Percentiles rank a stretch among this genome's conserved stretches.
phyloP scores from a whole-genome alignment of 1,139 yeast species.

The Geotrichum carabidarum region DNA sequence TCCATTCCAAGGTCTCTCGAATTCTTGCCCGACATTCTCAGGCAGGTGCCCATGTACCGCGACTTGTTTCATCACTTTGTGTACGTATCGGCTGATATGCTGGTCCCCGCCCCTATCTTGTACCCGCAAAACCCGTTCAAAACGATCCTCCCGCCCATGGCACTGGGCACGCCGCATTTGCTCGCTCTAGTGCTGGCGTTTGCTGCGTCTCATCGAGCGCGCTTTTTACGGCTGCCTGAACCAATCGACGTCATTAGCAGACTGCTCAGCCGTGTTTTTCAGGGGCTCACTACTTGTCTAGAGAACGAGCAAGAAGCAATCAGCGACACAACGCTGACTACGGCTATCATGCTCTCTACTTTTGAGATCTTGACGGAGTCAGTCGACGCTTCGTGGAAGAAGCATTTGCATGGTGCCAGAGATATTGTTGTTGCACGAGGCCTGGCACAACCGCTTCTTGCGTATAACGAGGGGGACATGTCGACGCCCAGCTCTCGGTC shows the following conservation, averaged over 20 bases:
- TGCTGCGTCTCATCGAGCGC: conserved; percentile 50
- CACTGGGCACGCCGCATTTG: conserved; percentile 53
- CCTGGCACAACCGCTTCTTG: conserved; percentile 29
- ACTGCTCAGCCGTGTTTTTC: conserved; percentile 52
- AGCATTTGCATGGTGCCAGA: conserved; percentile 65
- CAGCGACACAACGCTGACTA: conserved; percentile 60
- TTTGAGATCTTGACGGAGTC: conserved; percentile 51
- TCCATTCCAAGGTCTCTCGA: conserved; percentile 48
- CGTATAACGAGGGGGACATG: not conserved
- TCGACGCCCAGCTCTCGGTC: not conserved
- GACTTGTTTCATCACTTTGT: conserved; percentile 61
- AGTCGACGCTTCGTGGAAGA: conserved; percentile 35
- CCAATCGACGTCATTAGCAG: conserved; percentile 49
- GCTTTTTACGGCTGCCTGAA: conserved; percentile 35
- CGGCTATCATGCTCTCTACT: conserved; percentile 56
- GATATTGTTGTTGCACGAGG: conserved; percentile 59
- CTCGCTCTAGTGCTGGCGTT: conserved; percentile 61
- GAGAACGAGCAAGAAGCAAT: conserved; percentile 51
- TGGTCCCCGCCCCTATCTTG: conserved; percentile 62
- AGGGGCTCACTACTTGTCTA: conserved; percentile 51
- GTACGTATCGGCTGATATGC: conserved; percentile 54
- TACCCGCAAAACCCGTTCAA: conserved; percentile 66
- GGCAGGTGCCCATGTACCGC: conserved; percentile 55
- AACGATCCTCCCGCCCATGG: conserved; percentile 61
- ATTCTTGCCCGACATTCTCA: conserved; percentile 55